Evolutionary conservation across 805 yeast genomes (phyloP), one percentile per base, ranked within the genome.

Genomic region (Yamadazyma takamatsuzukensis): DNA sequence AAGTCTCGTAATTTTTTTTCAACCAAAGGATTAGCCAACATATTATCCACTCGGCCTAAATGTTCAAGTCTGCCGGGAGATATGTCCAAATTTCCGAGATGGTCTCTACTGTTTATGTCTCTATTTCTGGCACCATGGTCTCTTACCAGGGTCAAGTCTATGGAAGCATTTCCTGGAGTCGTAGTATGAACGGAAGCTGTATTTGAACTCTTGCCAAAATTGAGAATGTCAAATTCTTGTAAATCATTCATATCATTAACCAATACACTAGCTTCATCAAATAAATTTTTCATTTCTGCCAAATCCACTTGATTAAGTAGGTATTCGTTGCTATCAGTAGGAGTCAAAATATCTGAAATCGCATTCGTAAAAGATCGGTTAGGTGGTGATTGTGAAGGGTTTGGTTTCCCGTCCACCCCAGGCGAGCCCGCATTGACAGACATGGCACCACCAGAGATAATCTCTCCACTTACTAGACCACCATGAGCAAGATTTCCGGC

Each of bases 251-350:
- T 53, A 34, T 61, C 68, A 34, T 47, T 54, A 9, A 64, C 61
- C 33, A 63, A 47, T 12, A 50, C 23, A 26, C 50, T 48, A 13
- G 68, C 70, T 34, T 61, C 67, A 34, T 57, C 58, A 30, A 53
- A 59, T 24, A 64, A 33, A 23, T 36, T 40, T 23, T 42, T 40
- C 26, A 42, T 27, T 16, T 42, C 43, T 17, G 28, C 6, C 3
- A 31, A 21, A 10, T 36, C 40, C 1, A 17, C 19, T 25, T 40
- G 36, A 17, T 18, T 27, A 8, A 36, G 17, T 11, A 30, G 9
- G 18, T 22, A 34, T 2, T 37, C 34, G 18, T 24, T 24, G 17
- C 22, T 21, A 15, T 33, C 38, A 10, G 37, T 18, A 6, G 45
- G 39, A 3, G 43, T 27, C 13, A 43, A 16, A 14, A 44, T 41